These are phyloP conservation scores for Metschnikowia peoriensis DNA, from an alignment of 805 yeast species.

Conservation along the genomic window DNA sequence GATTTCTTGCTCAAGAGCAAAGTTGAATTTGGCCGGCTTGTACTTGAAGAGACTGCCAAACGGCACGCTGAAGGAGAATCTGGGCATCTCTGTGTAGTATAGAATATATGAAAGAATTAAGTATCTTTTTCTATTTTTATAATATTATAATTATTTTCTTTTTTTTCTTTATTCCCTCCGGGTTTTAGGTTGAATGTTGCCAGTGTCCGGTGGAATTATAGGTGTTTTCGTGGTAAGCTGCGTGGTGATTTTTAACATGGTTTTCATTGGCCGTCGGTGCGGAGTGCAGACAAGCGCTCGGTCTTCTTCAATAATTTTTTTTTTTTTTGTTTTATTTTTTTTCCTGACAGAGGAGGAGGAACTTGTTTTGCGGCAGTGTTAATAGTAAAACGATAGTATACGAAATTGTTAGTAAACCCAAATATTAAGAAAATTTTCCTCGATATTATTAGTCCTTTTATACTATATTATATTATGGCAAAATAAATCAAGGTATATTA, in stretches of 20 bases:
- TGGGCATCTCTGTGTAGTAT: slow-evolving; percentile 22
- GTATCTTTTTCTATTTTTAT: no score
- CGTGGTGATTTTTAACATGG: slow-evolving; percentile 2
- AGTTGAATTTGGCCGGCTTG: slow-evolving; percentile 40
- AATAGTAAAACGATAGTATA: no score
- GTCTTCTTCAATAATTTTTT: not conserved
- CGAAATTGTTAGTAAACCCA: no score
- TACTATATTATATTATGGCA: no score
- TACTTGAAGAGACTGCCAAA: slow-evolving; percentile 37
- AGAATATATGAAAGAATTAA: not conserved
- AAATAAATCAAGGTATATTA: no score
- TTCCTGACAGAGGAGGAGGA: no score
- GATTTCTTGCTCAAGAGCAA: slow-evolving; percentile 57
- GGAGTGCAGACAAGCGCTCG: not conserved
- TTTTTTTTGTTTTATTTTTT: no score
- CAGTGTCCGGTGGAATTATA: not conserved
- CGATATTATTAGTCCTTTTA: no score
- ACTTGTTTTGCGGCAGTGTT: no score
- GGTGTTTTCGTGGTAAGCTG: not conserved
- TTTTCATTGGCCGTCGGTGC: slow-evolving; percentile 1
- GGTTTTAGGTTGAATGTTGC: not conserved
- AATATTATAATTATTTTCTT: no score
- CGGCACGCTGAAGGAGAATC: slow-evolving; percentile 43
- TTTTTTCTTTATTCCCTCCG: not conserved
- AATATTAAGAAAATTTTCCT: no score